Evolutionary conservation across 768 basidiomycete genomes (phyloP).

Genomic region (Leccinum longicurvipes): DNA sequence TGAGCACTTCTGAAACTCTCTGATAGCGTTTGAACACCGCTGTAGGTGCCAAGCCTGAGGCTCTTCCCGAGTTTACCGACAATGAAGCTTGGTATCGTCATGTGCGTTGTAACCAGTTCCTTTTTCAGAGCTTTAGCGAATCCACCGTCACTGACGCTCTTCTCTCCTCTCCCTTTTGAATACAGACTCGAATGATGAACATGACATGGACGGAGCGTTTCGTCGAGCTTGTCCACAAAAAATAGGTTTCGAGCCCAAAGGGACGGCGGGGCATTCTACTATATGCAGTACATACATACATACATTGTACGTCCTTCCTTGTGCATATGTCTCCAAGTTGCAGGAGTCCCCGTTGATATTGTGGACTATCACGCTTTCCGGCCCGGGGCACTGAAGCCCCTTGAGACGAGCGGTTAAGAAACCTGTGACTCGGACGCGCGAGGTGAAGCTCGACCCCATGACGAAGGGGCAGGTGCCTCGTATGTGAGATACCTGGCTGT

Average conservation of each 20-base stretch:
- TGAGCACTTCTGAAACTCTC: background rate
- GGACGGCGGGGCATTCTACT: too few relatives aligned
- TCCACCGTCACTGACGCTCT: background rate
- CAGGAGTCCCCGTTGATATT: too few relatives aligned
- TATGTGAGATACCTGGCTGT: too few relatives aligned
- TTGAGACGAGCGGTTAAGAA: too few relatives aligned
- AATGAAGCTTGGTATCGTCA: constrained; percentile 36
- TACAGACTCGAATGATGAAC: constrained; percentile 19
- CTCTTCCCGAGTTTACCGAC: constrained; percentile 34
- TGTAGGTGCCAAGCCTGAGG: constrained; percentile 26
- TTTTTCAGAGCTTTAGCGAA: background rate
- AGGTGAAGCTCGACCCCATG: too few relatives aligned
- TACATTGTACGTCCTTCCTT: too few relatives aligned
- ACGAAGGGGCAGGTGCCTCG: too few relatives aligned
- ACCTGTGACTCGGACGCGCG: too few relatives aligned
- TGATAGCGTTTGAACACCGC: constrained; percentile 28
- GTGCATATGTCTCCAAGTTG: too few relatives aligned
- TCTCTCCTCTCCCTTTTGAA: background rate
- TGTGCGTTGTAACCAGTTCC: constrained; percentile 14
- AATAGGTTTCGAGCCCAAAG: background rate
- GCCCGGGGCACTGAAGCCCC: too few relatives aligned
- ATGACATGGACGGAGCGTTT: constrained; percentile 28
- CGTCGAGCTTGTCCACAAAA: constrained; percentile 18
- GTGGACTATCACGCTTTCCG: too few relatives aligned
- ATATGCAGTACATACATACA: too few relatives aligned